Conservation (phyloP, 257 asterid genomes). For the Leonotis leonurus region DNA sequence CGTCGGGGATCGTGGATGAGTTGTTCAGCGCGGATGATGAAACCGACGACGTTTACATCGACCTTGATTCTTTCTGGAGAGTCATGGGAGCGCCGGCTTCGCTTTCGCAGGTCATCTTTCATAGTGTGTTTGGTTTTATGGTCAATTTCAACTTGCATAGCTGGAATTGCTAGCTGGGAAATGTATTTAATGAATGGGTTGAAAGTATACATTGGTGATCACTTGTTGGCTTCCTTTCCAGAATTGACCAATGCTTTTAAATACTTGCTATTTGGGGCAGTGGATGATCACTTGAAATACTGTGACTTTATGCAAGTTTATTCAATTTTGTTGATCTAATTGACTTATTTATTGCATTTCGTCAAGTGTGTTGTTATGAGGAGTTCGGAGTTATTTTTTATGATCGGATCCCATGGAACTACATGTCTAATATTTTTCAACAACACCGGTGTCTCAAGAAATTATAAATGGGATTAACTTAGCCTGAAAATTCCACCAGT, state of each 20-base stretch:
- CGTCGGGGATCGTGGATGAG: constrained; percentile 22
- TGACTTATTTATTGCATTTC: background rate
- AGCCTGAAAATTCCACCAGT: background rate
- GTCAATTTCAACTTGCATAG: background rate
- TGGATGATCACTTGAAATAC: background rate
- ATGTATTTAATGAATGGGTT: background rate
- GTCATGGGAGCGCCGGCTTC: constrained; percentile 32
- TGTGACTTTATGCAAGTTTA: background rate
- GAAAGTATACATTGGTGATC: background rate
- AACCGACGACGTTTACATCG: constrained; percentile 33
- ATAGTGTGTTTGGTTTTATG: background rate
- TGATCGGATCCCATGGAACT: background rate
- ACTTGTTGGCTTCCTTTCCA: background rate
- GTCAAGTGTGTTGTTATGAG: background rate
- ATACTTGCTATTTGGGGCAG: background rate
- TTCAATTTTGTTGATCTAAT: background rate
- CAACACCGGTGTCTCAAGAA: background rate
- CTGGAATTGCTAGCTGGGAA: background rate
- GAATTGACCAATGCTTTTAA: background rate
- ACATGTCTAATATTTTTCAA: background rate
- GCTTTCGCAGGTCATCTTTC: constrained; percentile 22
- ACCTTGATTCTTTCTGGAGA: constrained; percentile 38
- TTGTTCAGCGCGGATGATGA: constrained; percentile 15
- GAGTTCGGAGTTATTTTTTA: background rate
- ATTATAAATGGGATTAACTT: background rate